These are phyloP conservation scores for Naganishia friedmannii DNA, from an alignment of 768 basidiomycete genomes.

Conservation along the genomic window DNA sequence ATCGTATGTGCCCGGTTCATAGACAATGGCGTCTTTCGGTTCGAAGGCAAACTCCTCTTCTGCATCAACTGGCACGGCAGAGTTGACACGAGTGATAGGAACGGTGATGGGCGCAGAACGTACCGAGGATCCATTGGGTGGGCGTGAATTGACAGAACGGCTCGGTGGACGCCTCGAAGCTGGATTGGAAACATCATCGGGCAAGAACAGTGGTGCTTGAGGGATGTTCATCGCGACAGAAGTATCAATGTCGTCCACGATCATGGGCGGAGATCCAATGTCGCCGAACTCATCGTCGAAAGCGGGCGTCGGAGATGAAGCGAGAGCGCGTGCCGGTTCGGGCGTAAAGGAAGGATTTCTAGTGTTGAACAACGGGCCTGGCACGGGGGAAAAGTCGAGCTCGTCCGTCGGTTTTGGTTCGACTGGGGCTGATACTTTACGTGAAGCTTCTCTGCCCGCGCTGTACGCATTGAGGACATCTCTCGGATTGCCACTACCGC, in stretches of 20 bases:
- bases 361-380: not conserved
- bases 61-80: not conserved
- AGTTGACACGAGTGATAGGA: not conserved
- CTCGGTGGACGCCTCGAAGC: not conserved
- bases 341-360: slow-evolving; percentile 8
- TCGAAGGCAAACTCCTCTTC: slow-evolving; percentile 4
- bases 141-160: not conserved
- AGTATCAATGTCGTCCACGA: slow-evolving; percentile 8
- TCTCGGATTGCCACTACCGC: not conserved
- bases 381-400: slow-evolving; percentile 5
- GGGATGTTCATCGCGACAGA: not conserved
- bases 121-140: not conserved
- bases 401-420: slow-evolving; percentile 11
- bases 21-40: slow-evolving; percentile 34
- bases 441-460: slow-evolving; percentile 4
- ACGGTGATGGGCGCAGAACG: slow-evolving; percentile 10
- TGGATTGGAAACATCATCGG: not conserved
- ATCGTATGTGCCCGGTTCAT: slow-evolving; percentile 51
- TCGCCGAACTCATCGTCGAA: not conserved
- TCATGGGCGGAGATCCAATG: slow-evolving; percentile 7
- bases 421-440: not conserved
- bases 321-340: not conserved
- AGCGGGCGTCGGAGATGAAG: not conserved
- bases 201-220: slow-evolving; percentile 9
- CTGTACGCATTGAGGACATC: slow-evolving; percentile 11